These are phyloP conservation scores for Pichia cabralensis DNA, from an alignment of 805 yeast species.

Conservation along the genomic window DNA sequence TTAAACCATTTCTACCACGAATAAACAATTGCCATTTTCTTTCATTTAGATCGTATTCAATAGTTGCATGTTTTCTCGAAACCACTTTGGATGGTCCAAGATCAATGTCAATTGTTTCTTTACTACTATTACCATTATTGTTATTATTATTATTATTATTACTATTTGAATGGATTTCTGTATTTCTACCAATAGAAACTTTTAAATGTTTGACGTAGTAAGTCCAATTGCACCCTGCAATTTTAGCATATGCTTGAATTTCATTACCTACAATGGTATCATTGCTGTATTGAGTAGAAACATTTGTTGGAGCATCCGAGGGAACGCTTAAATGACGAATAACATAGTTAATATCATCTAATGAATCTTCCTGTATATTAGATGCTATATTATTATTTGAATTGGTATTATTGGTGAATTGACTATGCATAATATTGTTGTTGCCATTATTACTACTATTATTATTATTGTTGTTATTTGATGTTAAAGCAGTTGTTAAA, in stretches of 20 bases:
- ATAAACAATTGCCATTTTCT: slow-evolving; percentile 83
- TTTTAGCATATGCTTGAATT: slow-evolving; percentile 96
- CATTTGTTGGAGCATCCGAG: slow-evolving; percentile 59
- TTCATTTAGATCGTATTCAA: slow-evolving; percentile 61
- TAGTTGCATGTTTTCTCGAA: slow-evolving; percentile 79
- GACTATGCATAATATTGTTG: too few relatives aligned
- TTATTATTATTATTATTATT: too few relatives aligned
- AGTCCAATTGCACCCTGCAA: slow-evolving; percentile 91
- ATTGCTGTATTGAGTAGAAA: slow-evolving; percentile 63
- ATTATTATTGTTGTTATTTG: too few relatives aligned
- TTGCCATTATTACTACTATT: too few relatives aligned
- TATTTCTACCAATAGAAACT: slow-evolving; percentile 80
- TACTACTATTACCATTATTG: too few relatives aligned
- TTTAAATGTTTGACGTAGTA: slow-evolving; percentile 75
- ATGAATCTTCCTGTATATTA: slow-evolving; percentile 47
- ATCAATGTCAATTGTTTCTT: slow-evolving; percentile 64
- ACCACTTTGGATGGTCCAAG: slow-evolving; percentile 98
- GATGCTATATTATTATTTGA: too few relatives aligned
- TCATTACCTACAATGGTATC: slow-evolving; percentile 60
- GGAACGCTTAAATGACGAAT: slow-evolving; percentile 64
- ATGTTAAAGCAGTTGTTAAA: too few relatives aligned
- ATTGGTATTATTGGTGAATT: too few relatives aligned
- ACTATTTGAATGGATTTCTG: slow-evolving; percentile 27
- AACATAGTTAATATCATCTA: slow-evolving; percentile 63
- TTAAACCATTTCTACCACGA: slow-evolving; percentile 86